A percentile compares a stretch with the other conserved stretches of the same genome.
Conservation (phyloP, 2,329 filamentous ascomycete species). For the Catunica adiposa region DNA sequence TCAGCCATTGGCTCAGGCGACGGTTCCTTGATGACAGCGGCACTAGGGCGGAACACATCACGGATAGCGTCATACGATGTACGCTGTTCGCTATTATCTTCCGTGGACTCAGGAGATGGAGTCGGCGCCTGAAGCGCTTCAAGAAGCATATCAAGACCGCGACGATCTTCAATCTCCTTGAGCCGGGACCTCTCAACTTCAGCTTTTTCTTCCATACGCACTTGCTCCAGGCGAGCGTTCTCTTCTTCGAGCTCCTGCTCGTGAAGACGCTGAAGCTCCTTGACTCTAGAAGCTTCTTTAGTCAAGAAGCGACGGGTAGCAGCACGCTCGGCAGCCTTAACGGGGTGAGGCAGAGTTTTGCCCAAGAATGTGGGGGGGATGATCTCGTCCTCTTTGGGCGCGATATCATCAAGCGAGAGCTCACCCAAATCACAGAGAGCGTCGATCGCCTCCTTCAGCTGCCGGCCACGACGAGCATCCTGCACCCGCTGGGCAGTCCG, state of each 20-base stretch:
- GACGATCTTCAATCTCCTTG: neutral
- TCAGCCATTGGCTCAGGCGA: neutral
- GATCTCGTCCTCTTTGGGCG: slow-evolving; percentile 19
- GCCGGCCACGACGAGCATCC: slow-evolving; percentile 22
- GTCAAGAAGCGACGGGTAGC: slow-evolving; percentile 9
- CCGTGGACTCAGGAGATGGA: slow-evolving; percentile 8
- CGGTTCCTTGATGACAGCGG: neutral
- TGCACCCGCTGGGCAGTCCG: slow-evolving; percentile 22
- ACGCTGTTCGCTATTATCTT: slow-evolving; percentile 10
- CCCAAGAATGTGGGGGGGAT: slow-evolving; percentile 11
- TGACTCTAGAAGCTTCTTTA: slow-evolving; percentile 3
- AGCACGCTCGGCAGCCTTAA: slow-evolving; percentile 5
- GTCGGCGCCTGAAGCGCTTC: slow-evolving; percentile 8
- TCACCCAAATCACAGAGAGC: slow-evolving; percentile 24
- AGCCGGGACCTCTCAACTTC: slow-evolving; percentile 1
- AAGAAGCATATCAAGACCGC: neutral
- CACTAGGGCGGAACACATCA: slow-evolving; percentile 20
- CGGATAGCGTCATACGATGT: slow-evolving; percentile 21
- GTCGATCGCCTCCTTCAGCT: slow-evolving; percentile 22
- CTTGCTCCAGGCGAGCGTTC: neutral
- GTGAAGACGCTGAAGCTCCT: neutral
- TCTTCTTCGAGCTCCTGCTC: neutral
- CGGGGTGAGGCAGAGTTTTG: slow-evolving; percentile 10
- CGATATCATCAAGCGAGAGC: slow-evolving; percentile 19
- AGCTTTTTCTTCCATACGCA: neutral